phyloP scores from a whole-genome alignment of 331 rosid species.

The Rhamnella rubrinervis region DNA sequence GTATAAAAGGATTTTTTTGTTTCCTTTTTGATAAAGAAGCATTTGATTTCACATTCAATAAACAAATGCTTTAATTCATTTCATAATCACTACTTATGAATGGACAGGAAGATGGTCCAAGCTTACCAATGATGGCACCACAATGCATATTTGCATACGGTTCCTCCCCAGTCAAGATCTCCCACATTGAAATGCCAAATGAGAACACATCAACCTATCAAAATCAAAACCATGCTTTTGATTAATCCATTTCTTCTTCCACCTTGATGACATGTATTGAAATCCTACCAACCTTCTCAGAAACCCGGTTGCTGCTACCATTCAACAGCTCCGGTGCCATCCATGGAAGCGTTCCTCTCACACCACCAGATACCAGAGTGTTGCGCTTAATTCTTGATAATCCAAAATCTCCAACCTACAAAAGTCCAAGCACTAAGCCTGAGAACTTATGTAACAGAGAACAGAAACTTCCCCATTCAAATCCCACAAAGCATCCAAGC shows the following conservation, averaged over 20 bases:
- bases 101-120: constrained; percentile 12
- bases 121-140: constrained; percentile 79
- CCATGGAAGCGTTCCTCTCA: constrained; percentile 81
- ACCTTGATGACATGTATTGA: constrained; percentile 8
- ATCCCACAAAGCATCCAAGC: background rate
- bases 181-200: constrained; percentile 83
- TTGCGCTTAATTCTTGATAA: constrained; percentile 67
- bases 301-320: constrained; percentile 61
- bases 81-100: background rate
- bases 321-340: constrained; percentile 67
- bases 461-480: constrained; percentile 9
- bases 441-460: background rate
- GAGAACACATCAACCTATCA: constrained; percentile 78
- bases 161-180: constrained; percentile 69
- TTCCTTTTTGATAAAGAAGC: background rate
- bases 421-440: constrained; percentile 1
- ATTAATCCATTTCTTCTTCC: constrained; percentile 14
- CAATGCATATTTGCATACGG: constrained; percentile 79
- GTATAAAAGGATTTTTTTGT: too few relatives aligned
- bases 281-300: constrained; percentile 56
- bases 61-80: background rate
- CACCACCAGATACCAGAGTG: constrained; percentile 73
- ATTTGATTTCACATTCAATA: background rate
- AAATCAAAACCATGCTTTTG: constrained; percentile 29
- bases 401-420: constrained; percentile 71